Conservation (phyloP, 2,329 filamentous ascomycete species). For the Diaporthe amygdali region DNA sequence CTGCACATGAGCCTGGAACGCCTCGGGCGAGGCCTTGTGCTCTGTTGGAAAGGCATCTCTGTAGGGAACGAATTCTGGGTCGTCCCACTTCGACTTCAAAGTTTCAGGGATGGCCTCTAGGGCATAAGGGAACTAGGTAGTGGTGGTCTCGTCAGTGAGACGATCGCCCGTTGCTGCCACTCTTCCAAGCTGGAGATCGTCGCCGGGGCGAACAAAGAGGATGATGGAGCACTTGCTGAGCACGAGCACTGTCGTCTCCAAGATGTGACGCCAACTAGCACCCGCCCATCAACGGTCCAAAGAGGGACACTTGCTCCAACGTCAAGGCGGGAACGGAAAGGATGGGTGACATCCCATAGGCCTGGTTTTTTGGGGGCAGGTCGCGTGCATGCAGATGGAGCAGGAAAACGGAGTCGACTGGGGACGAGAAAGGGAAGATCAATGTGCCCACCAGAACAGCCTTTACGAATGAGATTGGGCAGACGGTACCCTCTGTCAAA, state of each 20-base stretch:
- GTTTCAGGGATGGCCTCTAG: conserved; percentile 68
- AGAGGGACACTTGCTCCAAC: conserved; percentile 9
- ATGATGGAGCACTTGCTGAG: not conserved
- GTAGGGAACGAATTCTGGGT: conserved; percentile 67
- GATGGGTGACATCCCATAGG: conserved; percentile 21
- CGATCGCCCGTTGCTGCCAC: not conserved
- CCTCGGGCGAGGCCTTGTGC: conserved; percentile 60
- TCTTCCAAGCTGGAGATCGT: conserved; percentile 1
- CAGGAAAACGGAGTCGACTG: conserved; percentile 25
- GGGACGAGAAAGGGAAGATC: conserved; percentile 28
- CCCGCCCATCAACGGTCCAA: not conserved
- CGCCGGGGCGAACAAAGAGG: conserved; percentile 7
- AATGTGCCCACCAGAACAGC: conserved; percentile 73
- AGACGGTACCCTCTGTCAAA: conserved; percentile 76
- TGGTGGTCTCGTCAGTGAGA: conserved; percentile 15
- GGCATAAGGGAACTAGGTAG: conserved; percentile 75
- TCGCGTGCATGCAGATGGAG: conserved; percentile 27
- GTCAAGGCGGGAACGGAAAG: not conserved
- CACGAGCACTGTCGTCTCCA: conserved; percentile 1
- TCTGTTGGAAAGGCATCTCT: conserved; percentile 73
- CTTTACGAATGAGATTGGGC: conserved; percentile 84
- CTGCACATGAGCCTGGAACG: conserved; percentile 69
- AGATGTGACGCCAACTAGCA: conserved; percentile 13
- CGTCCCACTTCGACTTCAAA: conserved; percentile 71
- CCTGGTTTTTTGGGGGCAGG: conserved; percentile 19